phyloP scores from a whole-genome alignment of 768 basidiomycete species.

The Suillus lakei region DNA sequence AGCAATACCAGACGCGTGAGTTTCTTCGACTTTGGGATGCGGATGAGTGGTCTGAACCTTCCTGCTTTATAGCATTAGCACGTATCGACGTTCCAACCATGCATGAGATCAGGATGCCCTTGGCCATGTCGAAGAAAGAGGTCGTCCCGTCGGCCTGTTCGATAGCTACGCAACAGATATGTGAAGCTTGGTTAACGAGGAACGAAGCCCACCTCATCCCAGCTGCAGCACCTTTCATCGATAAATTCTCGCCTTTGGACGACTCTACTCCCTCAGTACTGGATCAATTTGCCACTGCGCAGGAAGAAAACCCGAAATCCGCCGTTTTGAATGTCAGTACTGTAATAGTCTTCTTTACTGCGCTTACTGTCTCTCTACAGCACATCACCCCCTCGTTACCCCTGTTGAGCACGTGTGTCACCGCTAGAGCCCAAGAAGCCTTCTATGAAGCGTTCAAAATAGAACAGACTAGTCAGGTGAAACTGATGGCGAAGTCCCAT shows the following conservation, averaged over 20 bases:
- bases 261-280: background rate
- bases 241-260: background rate
- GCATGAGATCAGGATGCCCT: background rate
- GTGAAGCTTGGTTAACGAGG: background rate
- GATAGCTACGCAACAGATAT: background rate
- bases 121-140: background rate
- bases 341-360: background rate
- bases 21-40: background rate
- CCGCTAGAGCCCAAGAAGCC: background rate
- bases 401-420: slow-evolving; percentile 2
- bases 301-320: background rate
- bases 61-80: background rate
- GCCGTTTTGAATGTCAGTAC: background rate
- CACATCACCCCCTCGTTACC: background rate
- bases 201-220: background rate
- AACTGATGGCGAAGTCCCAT: background rate
- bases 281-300: background rate
- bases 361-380: background rate
- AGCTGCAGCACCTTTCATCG: background rate
- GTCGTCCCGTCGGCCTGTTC: background rate
- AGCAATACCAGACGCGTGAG: slow-evolving; percentile 1
- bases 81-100: background rate
- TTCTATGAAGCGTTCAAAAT: background rate
- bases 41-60: background rate
- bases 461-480: background rate